Base-by-base conservation (phyloP, 2,329 filamentous ascomycete genomes). In the Talaromyces sp. region DNA sequence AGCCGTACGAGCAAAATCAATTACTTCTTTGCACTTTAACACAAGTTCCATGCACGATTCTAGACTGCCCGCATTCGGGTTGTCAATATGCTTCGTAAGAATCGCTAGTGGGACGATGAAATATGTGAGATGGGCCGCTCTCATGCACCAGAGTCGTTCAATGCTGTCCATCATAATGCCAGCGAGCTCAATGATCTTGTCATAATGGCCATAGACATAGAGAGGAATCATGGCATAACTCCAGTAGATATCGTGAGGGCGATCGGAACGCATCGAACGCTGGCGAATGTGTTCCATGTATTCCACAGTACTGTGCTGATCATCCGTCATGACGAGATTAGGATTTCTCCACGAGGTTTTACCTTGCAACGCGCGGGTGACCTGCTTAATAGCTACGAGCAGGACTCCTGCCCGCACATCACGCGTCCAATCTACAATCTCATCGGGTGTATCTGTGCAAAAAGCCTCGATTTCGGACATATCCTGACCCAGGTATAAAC, bases 371-470 rank as follows among this genome's bases (percentile, higher is more conserved):
- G 87, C 86, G 64, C 85, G 80, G 11, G 80, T 76, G 62, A 84
- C 83, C 75, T 89, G 87, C 68, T 83, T 77, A 13, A 83, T 79
- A 52, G 81, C 79, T 57, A 83, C 77, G n/a, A 89, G 72, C 56
- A 86, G 79, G 1, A 83, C 81, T 9, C 87, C 87, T 39, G 87
- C 87, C 62, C 87, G 82, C 9, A 86, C 77, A 70, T 88, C 86
- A 47, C 78, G 75, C 14, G 77, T 73, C 86, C 85, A 88, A 19
- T 84, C 81, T 8, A 81, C 81, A 67, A 86, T 82, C 64, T 88
- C 86, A 52, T 87, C 80, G 1, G 84, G 81, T 2, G 82, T 79
- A 45, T 87, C 84, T 19, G 79, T 78, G 69, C 87, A 84, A 73
- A 84, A 88, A 1, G 78, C 75, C 70, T 88, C 86, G 10, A 88